Conservation (phyloP, 371 early-diverging fungal species). For the Coelomomyces lativittatus region DNA sequence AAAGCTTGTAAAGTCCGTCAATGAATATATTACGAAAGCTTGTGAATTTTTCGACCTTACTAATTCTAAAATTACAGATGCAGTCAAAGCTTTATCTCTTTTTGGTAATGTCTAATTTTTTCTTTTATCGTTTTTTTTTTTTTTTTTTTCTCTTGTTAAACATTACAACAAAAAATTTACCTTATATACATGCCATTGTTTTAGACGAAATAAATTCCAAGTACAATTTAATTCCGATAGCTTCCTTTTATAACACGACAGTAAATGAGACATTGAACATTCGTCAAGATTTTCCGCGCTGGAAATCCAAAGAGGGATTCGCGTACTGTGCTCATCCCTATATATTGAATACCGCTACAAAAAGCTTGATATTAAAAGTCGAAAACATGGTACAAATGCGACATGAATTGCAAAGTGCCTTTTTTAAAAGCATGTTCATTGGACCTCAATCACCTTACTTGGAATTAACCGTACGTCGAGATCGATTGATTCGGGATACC, state of each 20-base stretch:
- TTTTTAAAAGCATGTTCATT: slow-evolving; percentile 66
- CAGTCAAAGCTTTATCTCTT: no score
- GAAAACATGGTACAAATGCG: slow-evolving; percentile 78
- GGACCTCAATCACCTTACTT: slow-evolving; percentile 67
- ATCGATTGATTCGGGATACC: slow-evolving; percentile 66
- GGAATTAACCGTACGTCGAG: slow-evolving; percentile 59
- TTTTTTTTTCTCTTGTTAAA: no score
- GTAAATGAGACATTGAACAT: not conserved
- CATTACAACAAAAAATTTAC: no score
- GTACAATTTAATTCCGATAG: not conserved
- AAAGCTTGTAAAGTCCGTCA: no score
- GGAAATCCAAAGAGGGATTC: slow-evolving; percentile 12
- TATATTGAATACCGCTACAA: slow-evolving; percentile 61
- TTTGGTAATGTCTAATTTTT: no score
- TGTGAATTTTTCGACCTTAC: no score
- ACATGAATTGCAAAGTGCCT: slow-evolving; percentile 44
- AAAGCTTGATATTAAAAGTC: slow-evolving; percentile 67
- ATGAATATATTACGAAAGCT: no score
- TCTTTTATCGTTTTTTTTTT: no score
- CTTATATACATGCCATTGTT: no score
- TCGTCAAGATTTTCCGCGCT: not conserved
- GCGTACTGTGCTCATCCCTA: slow-evolving; percentile 79
- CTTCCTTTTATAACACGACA: not conserved
- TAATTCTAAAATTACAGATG: no score
- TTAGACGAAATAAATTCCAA: not conserved